Conservation (phyloP, 2,329 filamentous ascomycete species). For the Diaporthe eres region DNA sequence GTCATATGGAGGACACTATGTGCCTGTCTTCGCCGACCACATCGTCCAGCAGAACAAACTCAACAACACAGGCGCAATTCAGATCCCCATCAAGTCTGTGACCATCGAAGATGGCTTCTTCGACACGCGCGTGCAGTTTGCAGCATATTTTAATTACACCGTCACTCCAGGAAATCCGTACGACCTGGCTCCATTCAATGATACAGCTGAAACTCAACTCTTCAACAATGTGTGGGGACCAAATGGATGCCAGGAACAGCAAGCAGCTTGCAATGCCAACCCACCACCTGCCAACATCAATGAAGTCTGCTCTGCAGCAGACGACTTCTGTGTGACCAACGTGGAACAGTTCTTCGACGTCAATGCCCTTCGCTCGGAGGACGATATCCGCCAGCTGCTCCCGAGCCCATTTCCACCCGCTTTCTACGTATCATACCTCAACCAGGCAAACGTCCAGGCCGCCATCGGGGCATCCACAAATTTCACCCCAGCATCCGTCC, state of each 20-base stretch:
- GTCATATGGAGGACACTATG: slow-evolving; percentile 64
- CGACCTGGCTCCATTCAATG: neutral
- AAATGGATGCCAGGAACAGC: slow-evolving; percentile 7
- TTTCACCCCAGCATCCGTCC: slow-evolving; percentile 60
- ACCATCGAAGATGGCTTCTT: slow-evolving; percentile 63
- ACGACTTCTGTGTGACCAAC: slow-evolving; percentile 12
- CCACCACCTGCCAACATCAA: slow-evolving; percentile 12
- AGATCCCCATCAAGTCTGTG: slow-evolving; percentile 59
- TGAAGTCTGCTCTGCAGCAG: slow-evolving; percentile 12
- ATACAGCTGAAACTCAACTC: neutral
- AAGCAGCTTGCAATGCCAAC: slow-evolving; percentile 17
- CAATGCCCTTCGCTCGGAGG: neutral
- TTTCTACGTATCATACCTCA: slow-evolving; percentile 31
- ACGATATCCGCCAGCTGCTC: slow-evolving; percentile 14
- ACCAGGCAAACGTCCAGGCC: slow-evolving; percentile 61
- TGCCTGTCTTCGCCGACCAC: slow-evolving; percentile 59
- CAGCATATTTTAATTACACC: slow-evolving; percentile 17
- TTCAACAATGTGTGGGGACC: slow-evolving; percentile 24
- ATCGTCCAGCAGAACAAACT: slow-evolving; percentile 59
- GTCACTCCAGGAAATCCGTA: slow-evolving; percentile 6
- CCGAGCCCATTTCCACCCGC: neutral
- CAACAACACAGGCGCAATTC: slow-evolving; percentile 49
- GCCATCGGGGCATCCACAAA: slow-evolving; percentile 72
- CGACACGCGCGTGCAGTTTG: slow-evolving; percentile 42
- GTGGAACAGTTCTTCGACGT: slow-evolving; percentile 16